Conservation (phyloP, 2,329 filamentous ascomycete species). For the Ascosphaera apis region DNA sequence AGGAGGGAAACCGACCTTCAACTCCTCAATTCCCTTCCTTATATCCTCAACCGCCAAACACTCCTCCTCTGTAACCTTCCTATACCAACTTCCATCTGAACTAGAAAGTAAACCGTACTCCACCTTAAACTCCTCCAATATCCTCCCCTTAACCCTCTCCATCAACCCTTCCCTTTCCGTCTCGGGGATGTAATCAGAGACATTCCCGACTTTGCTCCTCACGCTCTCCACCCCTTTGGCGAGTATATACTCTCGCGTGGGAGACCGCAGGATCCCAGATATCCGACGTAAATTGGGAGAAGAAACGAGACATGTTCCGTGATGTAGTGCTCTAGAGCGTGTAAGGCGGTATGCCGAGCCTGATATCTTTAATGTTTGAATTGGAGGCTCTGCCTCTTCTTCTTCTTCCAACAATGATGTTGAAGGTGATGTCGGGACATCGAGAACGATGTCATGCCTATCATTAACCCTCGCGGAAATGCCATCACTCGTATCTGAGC, state of each 20-base stretch:
- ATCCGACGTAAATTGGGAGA: constrained; percentile 53
- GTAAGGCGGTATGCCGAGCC: constrained; percentile 93
- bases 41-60: constrained; percentile 20
- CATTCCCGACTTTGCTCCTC: constrained; percentile 60
- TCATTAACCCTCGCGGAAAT: constrained; percentile 54
- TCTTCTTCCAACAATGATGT: constrained; percentile 13
- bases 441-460: constrained; percentile 76
- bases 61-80: neutral
- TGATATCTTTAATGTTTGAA: constrained; percentile 48
- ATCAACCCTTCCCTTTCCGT: constrained; percentile 10
- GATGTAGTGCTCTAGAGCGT: constrained; percentile 57
- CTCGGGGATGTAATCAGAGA: constrained; percentile 31
- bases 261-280: constrained; percentile 49
- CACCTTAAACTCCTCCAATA: neutral
- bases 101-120: neutral
- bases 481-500: constrained; percentile 11
- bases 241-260: constrained; percentile 50
- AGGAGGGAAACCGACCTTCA: constrained; percentile 27
- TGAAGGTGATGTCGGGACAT: constrained; percentile 6
- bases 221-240: constrained; percentile 82
- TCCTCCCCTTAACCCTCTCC: neutral
- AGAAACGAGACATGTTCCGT: constrained; percentile 68
- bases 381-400: constrained; percentile 21
- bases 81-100: neutral
- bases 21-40: constrained; percentile 30